phyloP scores from a whole-genome alignment of 2,329 filamentous ascomycete genomes.

The Arthroderma sp. region DNA sequence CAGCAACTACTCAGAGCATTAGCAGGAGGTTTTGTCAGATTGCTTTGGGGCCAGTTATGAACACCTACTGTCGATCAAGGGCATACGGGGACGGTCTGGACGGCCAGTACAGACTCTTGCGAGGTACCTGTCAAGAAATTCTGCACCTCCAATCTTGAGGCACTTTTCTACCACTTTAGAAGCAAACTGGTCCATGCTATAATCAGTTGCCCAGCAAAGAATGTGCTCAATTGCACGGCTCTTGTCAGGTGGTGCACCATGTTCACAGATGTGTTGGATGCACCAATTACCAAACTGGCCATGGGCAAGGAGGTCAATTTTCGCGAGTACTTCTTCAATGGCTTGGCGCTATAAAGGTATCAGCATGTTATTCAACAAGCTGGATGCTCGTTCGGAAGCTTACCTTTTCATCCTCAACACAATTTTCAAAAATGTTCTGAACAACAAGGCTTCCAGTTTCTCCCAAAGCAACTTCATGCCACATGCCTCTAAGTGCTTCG shows the following conservation, averaged over 20 bases:
- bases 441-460: constrained; percentile 97
- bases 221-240: constrained; percentile 92
- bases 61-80: constrained; percentile 72
- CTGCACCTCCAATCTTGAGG: constrained; percentile 82
- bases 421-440: constrained; percentile 99
- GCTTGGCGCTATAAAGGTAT: constrained; percentile 62
- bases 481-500: constrained; percentile 87
- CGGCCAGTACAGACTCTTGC: constrained; percentile 88
- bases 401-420: constrained; percentile 95
- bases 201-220: constrained; percentile 82
- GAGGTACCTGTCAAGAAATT: constrained; percentile 86
- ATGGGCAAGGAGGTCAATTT: constrained; percentile 92
- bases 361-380: constrained; percentile 1
- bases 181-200: constrained; percentile 97
- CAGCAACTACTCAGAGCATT: constrained; percentile 49
- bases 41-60: background rate
- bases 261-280: constrained; percentile 98
- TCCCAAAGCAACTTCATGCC: constrained; percentile 93
- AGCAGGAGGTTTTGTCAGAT: background rate
- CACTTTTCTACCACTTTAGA: constrained; percentile 99
- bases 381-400: constrained; percentile 15
- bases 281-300: constrained; percentile 99
- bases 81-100: constrained; percentile 82
- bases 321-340: constrained; percentile 88
- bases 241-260: constrained; percentile 80